phyloP scores from a whole-genome alignment of 176 grass and related monocot genomes.

The Alloteropsis semialata region DNA sequence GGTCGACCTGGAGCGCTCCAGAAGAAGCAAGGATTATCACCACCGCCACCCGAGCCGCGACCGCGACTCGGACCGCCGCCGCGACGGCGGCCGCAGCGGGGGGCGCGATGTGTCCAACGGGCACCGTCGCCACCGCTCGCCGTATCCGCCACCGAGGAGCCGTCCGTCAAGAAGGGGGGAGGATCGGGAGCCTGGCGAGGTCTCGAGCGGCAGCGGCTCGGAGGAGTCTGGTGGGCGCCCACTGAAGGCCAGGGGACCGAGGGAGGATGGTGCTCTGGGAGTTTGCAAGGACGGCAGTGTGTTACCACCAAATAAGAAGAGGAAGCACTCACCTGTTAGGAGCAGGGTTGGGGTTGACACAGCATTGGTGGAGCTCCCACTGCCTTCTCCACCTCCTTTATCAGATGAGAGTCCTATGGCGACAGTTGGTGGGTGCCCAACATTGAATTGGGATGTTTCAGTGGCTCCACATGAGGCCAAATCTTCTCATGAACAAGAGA shows the following conservation, averaged over 20 bases:
- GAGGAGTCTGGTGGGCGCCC: conserved; percentile 36
- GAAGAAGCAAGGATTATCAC: conserved; percentile 38
- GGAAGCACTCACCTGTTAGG: conserved; percentile 55
- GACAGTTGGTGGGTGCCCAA: neutral
- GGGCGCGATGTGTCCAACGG: conserved; percentile 8
- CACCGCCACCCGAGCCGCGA: conserved; percentile 7
- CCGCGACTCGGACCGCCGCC: conserved; percentile 10
- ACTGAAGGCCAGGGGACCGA: conserved; percentile 6
- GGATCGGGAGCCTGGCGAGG: conserved; percentile 67
- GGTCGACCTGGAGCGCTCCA: conserved; percentile 27
- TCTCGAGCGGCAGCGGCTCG: conserved; percentile 53
- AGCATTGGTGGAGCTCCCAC: neutral
- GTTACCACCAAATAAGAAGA: conserved; percentile 44
- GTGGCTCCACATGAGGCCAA: conserved; percentile 34
- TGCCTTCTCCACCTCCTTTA: conserved; percentile 19
- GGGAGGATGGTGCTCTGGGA: conserved; percentile 6
- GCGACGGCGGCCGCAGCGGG: conserved; percentile 14
- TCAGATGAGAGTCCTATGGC: neutral
- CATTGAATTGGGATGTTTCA: conserved; percentile 29
- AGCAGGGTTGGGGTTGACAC: neutral
- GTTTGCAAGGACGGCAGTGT: conserved; percentile 7
- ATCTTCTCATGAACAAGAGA: neutral
- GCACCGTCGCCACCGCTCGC: conserved; percentile 16
- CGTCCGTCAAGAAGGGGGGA: conserved; percentile 6
- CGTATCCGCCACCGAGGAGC: conserved; percentile 10